These are phyloP conservation scores for Zygoascus meyerae DNA, from an alignment of 1,139 yeast genomes.

Conservation along the genomic window DNA sequence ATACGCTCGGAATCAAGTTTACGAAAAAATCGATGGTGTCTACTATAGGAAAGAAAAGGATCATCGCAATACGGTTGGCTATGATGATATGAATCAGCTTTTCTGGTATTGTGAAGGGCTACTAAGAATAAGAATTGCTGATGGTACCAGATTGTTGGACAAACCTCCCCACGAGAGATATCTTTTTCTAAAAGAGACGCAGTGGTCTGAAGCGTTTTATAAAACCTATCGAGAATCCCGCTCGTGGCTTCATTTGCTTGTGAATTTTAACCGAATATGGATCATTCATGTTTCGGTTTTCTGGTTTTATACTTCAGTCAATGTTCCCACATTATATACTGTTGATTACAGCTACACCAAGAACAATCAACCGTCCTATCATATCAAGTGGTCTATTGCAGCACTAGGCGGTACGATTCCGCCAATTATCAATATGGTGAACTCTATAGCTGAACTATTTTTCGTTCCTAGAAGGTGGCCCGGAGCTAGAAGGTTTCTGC, in stretches of 20 bases:
- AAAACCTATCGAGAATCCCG: slow-evolving; percentile 73
- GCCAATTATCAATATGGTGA: slow-evolving; percentile 56
- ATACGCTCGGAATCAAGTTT: slow-evolving; percentile 55
- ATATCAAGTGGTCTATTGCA: slow-evolving; percentile 54
- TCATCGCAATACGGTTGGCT: slow-evolving; percentile 68
- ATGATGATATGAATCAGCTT: slow-evolving; percentile 79
- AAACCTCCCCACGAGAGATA: slow-evolving; percentile 45
- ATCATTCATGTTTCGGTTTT: slow-evolving; percentile 68
- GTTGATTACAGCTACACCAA: slow-evolving; percentile 49
- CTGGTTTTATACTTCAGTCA: slow-evolving; percentile 78
- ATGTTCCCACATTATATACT: slow-evolving; percentile 73
- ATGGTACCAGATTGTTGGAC: slow-evolving; percentile 42
- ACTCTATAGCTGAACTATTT: slow-evolving; percentile 53
- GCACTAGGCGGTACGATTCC: slow-evolving; percentile 71
- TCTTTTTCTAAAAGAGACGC: slow-evolving; percentile 41
- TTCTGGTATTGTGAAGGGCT: slow-evolving; percentile 76
- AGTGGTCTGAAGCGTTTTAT: slow-evolving; percentile 59
- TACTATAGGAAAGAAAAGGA: slow-evolving; percentile 54
- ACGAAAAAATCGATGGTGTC: slow-evolving; percentile 33
- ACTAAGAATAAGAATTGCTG: slow-evolving; percentile 41
- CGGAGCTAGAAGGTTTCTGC: slow-evolving; percentile 49
- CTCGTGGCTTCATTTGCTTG: slow-evolving; percentile 70
- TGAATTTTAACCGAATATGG: slow-evolving; percentile 81
- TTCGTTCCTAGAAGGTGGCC: slow-evolving; percentile 71
- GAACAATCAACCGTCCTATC: slow-evolving; percentile 61